A percentile compares a stretch with the other conserved stretches of the same genome.
Evolutionary conservation across 768 basidiomycete species (phyloP).

Genomic region (Roridomyces roridus): DNA sequence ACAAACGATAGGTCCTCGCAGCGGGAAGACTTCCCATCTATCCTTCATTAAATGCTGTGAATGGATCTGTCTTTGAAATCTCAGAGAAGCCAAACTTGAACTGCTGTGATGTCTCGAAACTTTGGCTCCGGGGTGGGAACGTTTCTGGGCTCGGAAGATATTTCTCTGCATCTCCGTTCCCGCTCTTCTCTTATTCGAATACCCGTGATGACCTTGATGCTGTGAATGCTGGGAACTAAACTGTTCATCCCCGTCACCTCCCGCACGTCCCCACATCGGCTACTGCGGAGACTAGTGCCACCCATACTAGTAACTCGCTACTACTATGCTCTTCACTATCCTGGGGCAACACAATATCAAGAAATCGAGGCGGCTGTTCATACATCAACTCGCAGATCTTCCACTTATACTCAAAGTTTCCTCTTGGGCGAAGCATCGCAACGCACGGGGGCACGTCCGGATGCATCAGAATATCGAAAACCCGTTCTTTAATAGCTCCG

Average conservation of each 20-base stretch:
- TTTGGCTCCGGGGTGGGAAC: not conserved
- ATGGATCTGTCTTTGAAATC: not conserved
- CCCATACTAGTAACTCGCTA: not conserved
- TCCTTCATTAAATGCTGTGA: constrained; percentile 1
- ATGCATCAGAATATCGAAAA: not conserved
- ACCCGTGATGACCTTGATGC: constrained; percentile 21
- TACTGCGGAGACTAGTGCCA: not conserved
- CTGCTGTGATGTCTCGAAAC: too few relatives aligned
- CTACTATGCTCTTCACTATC: not conserved
- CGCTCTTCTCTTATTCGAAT: not conserved
- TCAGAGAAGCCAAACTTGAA: not conserved
- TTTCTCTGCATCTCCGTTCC: not conserved
- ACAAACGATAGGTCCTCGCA: too few relatives aligned
- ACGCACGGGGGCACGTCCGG: not conserved
- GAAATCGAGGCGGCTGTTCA: constrained; percentile 1
- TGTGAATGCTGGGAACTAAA: constrained; percentile 7
- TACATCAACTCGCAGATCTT: constrained; percentile 10
- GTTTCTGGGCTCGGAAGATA: not conserved
- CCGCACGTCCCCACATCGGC: not conserved
- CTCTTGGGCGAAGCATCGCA: too few relatives aligned
- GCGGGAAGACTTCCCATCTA: not conserved
- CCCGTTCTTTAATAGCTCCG: constrained; percentile 7
- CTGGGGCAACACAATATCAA: not conserved
- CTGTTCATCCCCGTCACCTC: not conserved
- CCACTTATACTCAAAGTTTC: too few relatives aligned